Evolutionary conservation across 2,329 filamentous ascomycete genomes (phyloP).

Genomic region (Ambrosiella cleistominuta): DNA sequence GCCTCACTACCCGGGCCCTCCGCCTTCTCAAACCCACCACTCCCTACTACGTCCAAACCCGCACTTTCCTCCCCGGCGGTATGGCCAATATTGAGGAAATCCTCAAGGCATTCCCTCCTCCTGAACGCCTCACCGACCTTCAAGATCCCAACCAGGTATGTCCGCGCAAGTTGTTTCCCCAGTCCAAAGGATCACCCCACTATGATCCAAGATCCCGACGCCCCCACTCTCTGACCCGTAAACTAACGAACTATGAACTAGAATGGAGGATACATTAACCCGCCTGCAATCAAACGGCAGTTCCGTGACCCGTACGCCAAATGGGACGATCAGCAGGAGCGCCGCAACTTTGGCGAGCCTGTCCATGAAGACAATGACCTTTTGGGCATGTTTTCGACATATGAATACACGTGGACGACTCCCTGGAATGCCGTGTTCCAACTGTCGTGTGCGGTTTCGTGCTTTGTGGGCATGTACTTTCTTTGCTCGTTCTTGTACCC

Average conservation of each 20-base stretch:
- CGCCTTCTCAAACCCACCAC: conserved; percentile 6
- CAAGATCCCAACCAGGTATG: conserved; percentile 51
- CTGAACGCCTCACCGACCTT: conserved; percentile 32
- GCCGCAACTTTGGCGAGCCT: conserved; percentile 90
- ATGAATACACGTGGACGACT: conserved; percentile 71
- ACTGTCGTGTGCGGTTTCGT: conserved; percentile 47
- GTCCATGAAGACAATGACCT: conserved; percentile 94
- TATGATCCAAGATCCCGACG: no score
- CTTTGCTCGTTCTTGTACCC: conserved; percentile 51
- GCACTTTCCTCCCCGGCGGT: conserved; percentile 36
- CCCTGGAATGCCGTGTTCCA: conserved; percentile 52
- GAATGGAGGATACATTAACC: conserved; percentile 76
- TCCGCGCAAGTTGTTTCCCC: conserved; percentile 13
- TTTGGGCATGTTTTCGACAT: conserved; percentile 72
- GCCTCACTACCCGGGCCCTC: no score
- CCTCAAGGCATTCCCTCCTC: conserved; percentile 36
- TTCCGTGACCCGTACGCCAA: conserved; percentile 82
- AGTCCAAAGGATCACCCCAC: no score
- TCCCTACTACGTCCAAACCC: conserved; percentile 35
- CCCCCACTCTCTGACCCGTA: no score
- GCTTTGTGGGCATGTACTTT: conserved; percentile 36
- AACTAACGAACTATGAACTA: conserved; percentile 20
- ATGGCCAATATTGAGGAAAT: conserved; percentile 29
- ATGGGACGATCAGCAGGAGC: conserved; percentile 97
- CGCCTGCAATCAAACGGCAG: conserved; percentile 64